These are phyloP conservation scores for Penicillium janthinellum DNA, from an alignment of 2,329 filamentous ascomycete species.

Conservation along the genomic window DNA sequence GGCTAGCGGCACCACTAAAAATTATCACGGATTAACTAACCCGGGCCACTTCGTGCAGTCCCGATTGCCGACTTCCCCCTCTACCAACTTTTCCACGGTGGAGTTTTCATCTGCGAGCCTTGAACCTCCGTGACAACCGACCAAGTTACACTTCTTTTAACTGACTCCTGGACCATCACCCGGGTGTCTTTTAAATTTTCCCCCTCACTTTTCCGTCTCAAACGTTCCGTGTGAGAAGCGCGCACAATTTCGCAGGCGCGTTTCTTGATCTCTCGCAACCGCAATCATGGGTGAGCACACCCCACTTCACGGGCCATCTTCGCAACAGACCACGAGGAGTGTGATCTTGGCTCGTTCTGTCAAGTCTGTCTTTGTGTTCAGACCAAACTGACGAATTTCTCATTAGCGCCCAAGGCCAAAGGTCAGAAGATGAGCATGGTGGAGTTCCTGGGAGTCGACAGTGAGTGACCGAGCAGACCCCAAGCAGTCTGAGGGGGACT, in stretches of 20 bases:
- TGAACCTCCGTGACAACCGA: conserved; percentile 24
- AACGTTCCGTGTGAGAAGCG: conserved; percentile 37
- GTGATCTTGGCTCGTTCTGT: neutral
- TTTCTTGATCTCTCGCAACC: conserved; percentile 43
- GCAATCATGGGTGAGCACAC: conserved; percentile 62
- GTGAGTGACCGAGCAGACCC: conserved; percentile 59
- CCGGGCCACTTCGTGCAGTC: conserved; percentile 33
- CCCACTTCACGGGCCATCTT: conserved; percentile 15
- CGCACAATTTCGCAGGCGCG: conserved; percentile 45
- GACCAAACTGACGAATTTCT: conserved; percentile 47
- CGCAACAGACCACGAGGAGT: neutral
- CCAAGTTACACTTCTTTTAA: conserved; percentile 12
- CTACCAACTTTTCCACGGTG: conserved; percentile 30
- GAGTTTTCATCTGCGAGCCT: conserved; percentile 19
- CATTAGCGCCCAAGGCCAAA: conserved; percentile 85
- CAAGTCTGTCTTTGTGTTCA: conserved; percentile 28
- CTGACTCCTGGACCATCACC: conserved; percentile 23
- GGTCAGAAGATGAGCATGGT: conserved; percentile 96
- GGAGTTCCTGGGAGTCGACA: conserved; percentile 89
- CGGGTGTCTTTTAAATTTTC: conserved; percentile 23
- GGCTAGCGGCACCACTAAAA: conserved; percentile 48
- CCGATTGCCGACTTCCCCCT: conserved; percentile 30
- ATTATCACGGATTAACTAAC: conserved; percentile 44
- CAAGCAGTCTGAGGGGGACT: conserved; percentile 4
- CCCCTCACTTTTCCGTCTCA: conserved; percentile 8